A percentile compares a stretch with the other conserved stretches of the same genome.
Evolutionary conservation across 2,329 filamentous ascomycete genomes (phyloP).

Genomic region (Trematosphaeria pertusa): DNA sequence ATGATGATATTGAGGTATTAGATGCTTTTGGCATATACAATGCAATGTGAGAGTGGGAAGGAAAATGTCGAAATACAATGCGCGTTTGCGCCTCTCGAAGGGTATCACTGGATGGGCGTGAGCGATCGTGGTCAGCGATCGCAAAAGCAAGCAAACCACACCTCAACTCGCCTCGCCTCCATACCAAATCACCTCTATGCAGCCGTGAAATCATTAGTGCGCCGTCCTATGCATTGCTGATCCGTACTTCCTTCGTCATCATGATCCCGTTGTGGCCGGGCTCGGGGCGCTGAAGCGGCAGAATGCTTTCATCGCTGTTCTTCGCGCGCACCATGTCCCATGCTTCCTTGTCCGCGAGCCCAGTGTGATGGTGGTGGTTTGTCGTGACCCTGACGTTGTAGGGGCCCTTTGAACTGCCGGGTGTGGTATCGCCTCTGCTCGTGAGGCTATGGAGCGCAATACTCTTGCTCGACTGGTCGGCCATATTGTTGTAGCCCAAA

Average conservation of each 20-base stretch:
- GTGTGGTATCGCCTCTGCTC: conserved; percentile 10
- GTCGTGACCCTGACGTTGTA: conserved; percentile 27
- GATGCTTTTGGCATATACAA: too few species aligned
- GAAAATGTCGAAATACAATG: too few species aligned
- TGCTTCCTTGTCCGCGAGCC: conserved; percentile 22
- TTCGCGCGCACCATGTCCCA: conserved; percentile 26
- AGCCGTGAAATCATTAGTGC: neutral
- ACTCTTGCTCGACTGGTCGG: conserved; percentile 17
- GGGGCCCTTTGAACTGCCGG: conserved; percentile 6
- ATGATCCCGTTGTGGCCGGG: conserved; percentile 21
- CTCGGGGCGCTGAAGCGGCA: conserved; percentile 16
- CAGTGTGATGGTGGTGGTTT: conserved; percentile 15
- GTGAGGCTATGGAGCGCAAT: conserved; percentile 22
- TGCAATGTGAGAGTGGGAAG: too few species aligned
- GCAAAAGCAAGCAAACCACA: conserved; percentile 11
- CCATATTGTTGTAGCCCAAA: conserved; percentile 29
- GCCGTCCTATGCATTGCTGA: conserved; percentile 10
- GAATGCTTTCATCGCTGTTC: conserved; percentile 25
- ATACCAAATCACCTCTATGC: neutral
- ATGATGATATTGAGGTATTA: too few species aligned
- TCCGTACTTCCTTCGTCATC: conserved; percentile 27
- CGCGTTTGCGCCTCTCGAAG: too few species aligned
- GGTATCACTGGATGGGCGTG: conserved; percentile 6
- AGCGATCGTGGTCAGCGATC: conserved; percentile 5
- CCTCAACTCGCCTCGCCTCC: too few species aligned